Evolutionary conservation across 2,329 filamentous ascomycete genomes (phyloP).

Genomic region (Arthrinium phaeospermum): DNA sequence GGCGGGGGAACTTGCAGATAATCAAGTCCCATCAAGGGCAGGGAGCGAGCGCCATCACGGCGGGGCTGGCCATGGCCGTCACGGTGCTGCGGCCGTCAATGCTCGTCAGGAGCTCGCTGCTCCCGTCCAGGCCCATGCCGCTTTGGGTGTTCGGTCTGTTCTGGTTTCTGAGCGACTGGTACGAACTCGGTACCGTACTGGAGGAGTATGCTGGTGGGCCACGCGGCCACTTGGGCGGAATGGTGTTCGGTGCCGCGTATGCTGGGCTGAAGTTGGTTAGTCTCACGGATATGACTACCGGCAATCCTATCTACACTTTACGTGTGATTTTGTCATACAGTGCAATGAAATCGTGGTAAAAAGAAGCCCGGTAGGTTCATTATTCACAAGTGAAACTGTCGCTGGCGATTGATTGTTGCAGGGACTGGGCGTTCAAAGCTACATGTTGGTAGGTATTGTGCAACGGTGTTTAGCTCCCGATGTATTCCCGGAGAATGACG

Average conservation of each 20-base stretch:
- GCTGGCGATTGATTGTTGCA: not conserved
- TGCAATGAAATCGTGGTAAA: not conserved
- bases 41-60: slow-evolving; percentile 23
- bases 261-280: not conserved
- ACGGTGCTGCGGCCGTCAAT: slow-evolving; percentile 18
- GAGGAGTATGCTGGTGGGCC: not conserved
- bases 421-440: not conserved
- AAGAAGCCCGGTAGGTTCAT: not conserved
- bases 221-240: slow-evolving; percentile 22
- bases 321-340: not conserved
- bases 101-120: not conserved
- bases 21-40: not conserved
- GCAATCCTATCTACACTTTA: not conserved
- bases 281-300: not conserved
- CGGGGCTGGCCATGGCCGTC: slow-evolving; percentile 21
- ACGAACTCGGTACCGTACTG: not conserved
- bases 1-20: not conserved
- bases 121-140: slow-evolving; percentile 12
- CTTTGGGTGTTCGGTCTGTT: slow-evolving; percentile 21
- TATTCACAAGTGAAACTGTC: not conserved
- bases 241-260: slow-evolving; percentile 14
- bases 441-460: not conserved
- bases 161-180: slow-evolving; percentile 17
- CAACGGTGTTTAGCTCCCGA: not conserved
- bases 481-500: slow-evolving; percentile 13